A percentile compares a stretch with the other conserved stretches of the same genome.
Evolutionary conservation across 345 rosid species (phyloP).

Genomic region (Rhodomyrtus tomentosa): DNA sequence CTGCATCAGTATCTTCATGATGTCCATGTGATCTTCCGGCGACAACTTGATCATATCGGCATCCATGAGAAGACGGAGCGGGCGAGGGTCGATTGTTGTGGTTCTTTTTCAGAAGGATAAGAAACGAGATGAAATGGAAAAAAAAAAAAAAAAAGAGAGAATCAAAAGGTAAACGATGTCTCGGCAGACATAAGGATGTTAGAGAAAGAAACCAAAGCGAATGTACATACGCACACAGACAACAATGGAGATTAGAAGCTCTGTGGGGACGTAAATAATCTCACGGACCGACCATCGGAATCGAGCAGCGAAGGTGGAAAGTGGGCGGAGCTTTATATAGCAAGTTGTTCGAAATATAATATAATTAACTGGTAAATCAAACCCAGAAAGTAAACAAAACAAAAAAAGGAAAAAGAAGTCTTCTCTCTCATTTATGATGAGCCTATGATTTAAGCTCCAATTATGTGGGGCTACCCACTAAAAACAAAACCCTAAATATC

Average conservation of each 20-base stretch:
- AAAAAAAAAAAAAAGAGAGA: too few species aligned
- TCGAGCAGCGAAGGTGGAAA: neutral
- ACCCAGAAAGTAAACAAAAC: neutral
- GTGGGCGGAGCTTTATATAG: conserved; percentile 12
- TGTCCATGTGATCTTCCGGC: conserved; percentile 14
- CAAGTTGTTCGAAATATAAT: neutral
- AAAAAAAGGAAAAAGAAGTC: neutral
- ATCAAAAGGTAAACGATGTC: neutral
- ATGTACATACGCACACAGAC: neutral
- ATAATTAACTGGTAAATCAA: neutral
- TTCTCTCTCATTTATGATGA: neutral
- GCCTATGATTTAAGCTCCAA: neutral
- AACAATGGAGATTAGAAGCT: neutral
- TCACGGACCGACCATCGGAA: conserved; percentile 19
- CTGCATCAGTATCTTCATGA: conserved; percentile 9
- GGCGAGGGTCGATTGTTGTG: neutral
- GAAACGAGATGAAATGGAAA: neutral
- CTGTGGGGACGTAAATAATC: neutral
- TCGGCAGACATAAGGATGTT: neutral
- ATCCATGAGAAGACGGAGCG: conserved; percentile 4
- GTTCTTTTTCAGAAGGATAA: neutral
- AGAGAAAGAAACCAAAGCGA: neutral
- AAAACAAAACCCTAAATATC: neutral
- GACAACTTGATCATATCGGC: conserved; percentile 9
- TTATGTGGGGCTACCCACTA: neutral